Percentiles rank a stretch among this genome's conserved stretches.
These are phyloP conservation scores for Cerrena zonata DNA, from an alignment of 1,284 basidiomycete species.

Conservation along the genomic window DNA sequence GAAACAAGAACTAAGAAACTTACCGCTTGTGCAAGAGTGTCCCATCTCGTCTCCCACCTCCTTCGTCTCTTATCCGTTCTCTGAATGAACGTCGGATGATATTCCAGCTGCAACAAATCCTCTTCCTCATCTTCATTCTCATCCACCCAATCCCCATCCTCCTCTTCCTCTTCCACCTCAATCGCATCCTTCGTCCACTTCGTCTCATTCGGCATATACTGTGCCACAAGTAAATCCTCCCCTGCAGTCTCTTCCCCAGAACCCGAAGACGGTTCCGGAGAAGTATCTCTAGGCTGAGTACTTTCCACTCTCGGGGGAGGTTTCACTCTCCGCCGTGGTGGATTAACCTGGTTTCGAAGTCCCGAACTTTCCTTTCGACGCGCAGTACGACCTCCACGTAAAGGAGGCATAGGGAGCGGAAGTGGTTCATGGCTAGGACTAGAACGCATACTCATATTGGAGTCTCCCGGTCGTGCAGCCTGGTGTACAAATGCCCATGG, in stretches of 20 bases:
- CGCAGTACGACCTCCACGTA: slow-evolving; percentile 31
- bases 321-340: slow-evolving; percentile 34
- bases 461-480: slow-evolving; percentile 27
- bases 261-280: slow-evolving; percentile 57
- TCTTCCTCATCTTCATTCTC: slow-evolving; percentile 62
- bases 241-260: slow-evolving; percentile 52
- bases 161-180: slow-evolving; percentile 24
- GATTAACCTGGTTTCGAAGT: slow-evolving; percentile 26
- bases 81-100: slow-evolving; percentile 63
- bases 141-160: slow-evolving; percentile 70
- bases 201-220: slow-evolving; percentile 31
- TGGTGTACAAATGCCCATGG: slow-evolving; percentile 59
- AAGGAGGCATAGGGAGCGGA: slow-evolving; percentile 41
- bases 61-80: slow-evolving; percentile 61
- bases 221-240: slow-evolving; percentile 46
- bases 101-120: slow-evolving; percentile 68
- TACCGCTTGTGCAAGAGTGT: slow-evolving; percentile 64
- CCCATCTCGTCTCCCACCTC: slow-evolving; percentile 71
- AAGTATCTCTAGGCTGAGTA: slow-evolving; percentile 73
- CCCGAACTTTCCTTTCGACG: slow-evolving; percentile 32
- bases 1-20: slow-evolving; percentile 18
- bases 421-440: slow-evolving; percentile 74
- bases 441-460: slow-evolving; percentile 58
- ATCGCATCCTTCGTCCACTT: slow-evolving; percentile 16
- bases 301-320: slow-evolving; percentile 72